Base-by-base conservation (phyloP, 225 moss, liverwort and hornwort species). In the Neckera pumila region DNA sequence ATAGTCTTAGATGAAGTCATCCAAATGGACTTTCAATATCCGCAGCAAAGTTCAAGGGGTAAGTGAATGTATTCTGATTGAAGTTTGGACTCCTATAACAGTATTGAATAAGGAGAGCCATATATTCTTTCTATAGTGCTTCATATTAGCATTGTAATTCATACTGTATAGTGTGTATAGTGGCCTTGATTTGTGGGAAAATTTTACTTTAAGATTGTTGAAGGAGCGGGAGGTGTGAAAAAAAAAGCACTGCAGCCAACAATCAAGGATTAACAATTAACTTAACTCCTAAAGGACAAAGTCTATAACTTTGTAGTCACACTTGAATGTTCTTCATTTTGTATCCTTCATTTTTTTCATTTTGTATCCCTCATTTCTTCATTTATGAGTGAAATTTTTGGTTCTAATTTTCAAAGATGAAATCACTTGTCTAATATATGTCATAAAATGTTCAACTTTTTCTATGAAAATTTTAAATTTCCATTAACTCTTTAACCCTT, bases 111-210 rank as follows among this genome's bases (percentile, higher is more conserved):
- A 45, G 0, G 1, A 47, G 28, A 73, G 12, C 0, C 1, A 30
- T 0, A 0, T 47, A 11, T 0, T 19, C 12, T 30, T 74, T 74
- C 12, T 49, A 2, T 1, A 4, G 1, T 18, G 6, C 0, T 75
- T 33, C 12, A 20, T 31, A 19, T 0, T 31, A 49, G 20, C 12
- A 74, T 74, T 47, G 3, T 47, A 30, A n/a, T n/a, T n/a, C n/a
- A n/a, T n/a, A n/a, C n/a, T n/a, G n/a, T n/a, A n/a, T n/a, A n/a
- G n/a, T n/a, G n/a, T 47, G 3, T 47, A 30, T 0, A 49, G 0
- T 12, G 1, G 20, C 33, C 2, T 74, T 47, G 11, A 31, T 18
- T 18, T 74, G 1, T 10, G 1, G 7, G 1, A 74, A 19, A 43
- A 11, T 4, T 70, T 70, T 25, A 8, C 25, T 70, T 19, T 11